Conservation (phyloP, 495 filamentous ascomycete genomes). For the Wilcoxina mikolae region DNA sequence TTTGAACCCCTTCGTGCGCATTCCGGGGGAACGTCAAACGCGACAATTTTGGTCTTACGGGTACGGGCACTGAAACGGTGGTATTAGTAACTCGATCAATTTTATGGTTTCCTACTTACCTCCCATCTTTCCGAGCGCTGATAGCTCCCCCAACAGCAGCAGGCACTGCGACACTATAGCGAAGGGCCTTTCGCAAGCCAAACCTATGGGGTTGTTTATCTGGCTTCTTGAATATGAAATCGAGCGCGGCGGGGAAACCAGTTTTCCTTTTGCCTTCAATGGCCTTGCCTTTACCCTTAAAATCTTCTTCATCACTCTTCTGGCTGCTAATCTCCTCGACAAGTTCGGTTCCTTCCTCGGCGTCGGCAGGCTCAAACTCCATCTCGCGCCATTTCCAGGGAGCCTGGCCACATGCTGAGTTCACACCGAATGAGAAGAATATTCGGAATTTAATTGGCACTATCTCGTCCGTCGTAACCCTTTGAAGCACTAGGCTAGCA, state of each 20-base stretch:
- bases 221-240: too few relatives aligned
- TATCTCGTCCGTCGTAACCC: not conserved
- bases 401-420: not conserved
- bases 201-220: too few relatives aligned
- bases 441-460: constrained; percentile 16
- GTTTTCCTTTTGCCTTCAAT: not conserved
- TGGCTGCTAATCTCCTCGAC: not conserved
- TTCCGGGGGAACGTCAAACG: too few relatives aligned
- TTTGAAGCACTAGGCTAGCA: constrained; percentile 23
- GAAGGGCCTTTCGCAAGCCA: too few relatives aligned
- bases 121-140: too few relatives aligned
- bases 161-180: too few relatives aligned
- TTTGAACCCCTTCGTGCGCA: too few relatives aligned
- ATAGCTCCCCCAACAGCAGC: too few relatives aligned
- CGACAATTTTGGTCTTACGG: too few relatives aligned
- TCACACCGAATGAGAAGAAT: constrained; percentile 16
- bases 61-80: too few relatives aligned
- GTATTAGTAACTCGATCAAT: too few relatives aligned
- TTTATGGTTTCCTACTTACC: too few relatives aligned
- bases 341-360: not conserved
- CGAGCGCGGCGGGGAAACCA: not conserved
- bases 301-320: not conserved
- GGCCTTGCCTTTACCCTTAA: not conserved
- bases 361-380: not conserved
- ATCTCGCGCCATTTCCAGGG: not conserved